Base-by-base conservation (phyloP, 139 green algal genomes). In the Edaphochlamys debaryana region DNA sequence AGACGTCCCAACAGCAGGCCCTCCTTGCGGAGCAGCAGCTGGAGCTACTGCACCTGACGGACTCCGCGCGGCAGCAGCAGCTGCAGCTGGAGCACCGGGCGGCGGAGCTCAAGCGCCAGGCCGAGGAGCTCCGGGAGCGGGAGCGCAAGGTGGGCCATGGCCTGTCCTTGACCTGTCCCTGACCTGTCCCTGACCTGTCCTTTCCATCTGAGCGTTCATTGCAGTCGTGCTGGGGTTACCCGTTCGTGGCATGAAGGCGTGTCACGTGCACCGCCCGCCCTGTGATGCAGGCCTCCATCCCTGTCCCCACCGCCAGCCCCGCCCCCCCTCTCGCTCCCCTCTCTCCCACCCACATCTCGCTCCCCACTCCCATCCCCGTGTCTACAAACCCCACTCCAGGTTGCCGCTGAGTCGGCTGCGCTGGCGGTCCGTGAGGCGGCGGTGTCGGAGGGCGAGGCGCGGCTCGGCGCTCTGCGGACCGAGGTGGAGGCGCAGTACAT, bases 131-230 rank as follows among this genome's bases (percentile, higher is more conserved):
- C 22, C 25, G 52, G 19, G 60, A 48, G 7, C 75, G 62, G 30
- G 75, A 81, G 60, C 75, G 75, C n/a, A 45, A 81, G 75, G 75
- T 81, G n/a, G 36, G 58, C 58, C 5, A n/a, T n/a, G n/a, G n/a
- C n/a, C n/a, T n/a, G n/a, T n/a, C n/a, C n/a, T n/a, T n/a, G n/a
- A n/a, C n/a, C n/a, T n/a, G n/a, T n/a, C n/a, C n/a, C n/a, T n/a
- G n/a, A n/a, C n/a, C n/a, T n/a, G n/a, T n/a, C n/a, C n/a, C n/a
- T n/a, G n/a, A n/a, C n/a, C n/a, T n/a, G n/a, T n/a, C n/a, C n/a
- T n/a, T n/a, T n/a, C n/a, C n/a, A n/a, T n/a, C n/a, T n/a, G n/a
- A n/a, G n/a, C n/a, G n/a, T n/a, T n/a, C n/a, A n/a, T n/a, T n/a
- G n/a, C n/a, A n/a, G n/a, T n/a, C n/a, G n/a, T n/a, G n/a, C n/a